Percentiles rank a stretch among this genome's conserved stretches.
Conservation (phyloP, 225 moss, liverwort and hornwort genomes). For the Climacium dendroides region DNA sequence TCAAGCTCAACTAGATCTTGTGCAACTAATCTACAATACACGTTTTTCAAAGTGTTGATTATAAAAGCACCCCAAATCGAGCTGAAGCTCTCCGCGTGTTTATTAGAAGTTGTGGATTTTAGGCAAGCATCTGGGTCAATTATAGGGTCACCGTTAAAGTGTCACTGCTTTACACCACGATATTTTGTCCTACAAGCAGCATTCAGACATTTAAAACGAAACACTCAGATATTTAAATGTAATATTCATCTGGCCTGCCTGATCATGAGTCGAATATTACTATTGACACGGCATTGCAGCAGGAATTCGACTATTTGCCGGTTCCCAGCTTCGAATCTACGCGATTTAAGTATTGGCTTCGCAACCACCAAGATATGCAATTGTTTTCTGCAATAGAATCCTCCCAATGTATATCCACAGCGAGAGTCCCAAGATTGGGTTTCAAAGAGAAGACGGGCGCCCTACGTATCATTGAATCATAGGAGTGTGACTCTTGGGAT, state of each 20-base stretch:
- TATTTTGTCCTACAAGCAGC: not conserved
- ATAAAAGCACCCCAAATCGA: not conserved
- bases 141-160: not conserved
- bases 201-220: not conserved
- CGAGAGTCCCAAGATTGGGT: not conserved
- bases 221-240: not conserved
- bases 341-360: not conserved
- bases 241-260: not conserved
- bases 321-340: not conserved
- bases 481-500: not conserved
- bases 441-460: not conserved
- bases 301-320: not conserved
- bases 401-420: not conserved
- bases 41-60: not conserved
- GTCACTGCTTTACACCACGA: not conserved
- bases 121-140: not conserved
- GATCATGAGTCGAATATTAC: not conserved
- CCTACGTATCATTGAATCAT: not conserved
- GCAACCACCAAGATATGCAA: not conserved
- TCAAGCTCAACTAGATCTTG: not conserved
- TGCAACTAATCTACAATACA: not conserved
- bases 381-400: not conserved
- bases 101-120: too few species aligned
- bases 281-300: not conserved
- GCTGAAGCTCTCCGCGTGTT: not conserved